Base-by-base conservation (phyloP, 768 basidiomycete genomes). In the Leccinellum luteum region DNA sequence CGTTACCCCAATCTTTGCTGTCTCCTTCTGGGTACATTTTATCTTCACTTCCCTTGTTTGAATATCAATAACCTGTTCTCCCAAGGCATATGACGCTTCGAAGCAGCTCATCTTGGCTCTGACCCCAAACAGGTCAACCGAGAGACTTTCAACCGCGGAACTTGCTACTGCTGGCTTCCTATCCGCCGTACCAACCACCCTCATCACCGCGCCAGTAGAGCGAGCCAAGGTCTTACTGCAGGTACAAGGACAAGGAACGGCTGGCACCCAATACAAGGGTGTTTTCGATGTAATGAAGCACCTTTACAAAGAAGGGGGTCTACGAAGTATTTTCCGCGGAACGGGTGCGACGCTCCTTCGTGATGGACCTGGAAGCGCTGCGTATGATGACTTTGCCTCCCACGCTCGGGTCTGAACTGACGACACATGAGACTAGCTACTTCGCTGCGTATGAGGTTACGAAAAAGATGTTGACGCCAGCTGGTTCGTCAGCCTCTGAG, bases 391-490 rank as follows among this genome's bases (percentile, higher is more conserved):
- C 41, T 41, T 48, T 17, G 57, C 10, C 35, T 41, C 31, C n/a
- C 31, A 49, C 51, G 23, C 31, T 32, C 6, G 27, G 17, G 58
- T 30, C 17, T n/a, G 27, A 66, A 41, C 48, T 64, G 28, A 58
- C 53, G n/a, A 23, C 14, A 4, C 5, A 48, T 7, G 58, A 17
- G 19, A 48, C 47, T 64, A 96, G 93, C 49, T 98, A 98, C 77
- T 99, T 99, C 69, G 95, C 94, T 17, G 89, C 94, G 12, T 99
- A 99, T 70, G 97, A 99, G 75, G 82, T 94, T 31, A 86, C 91
- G 41, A 99, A 99, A 76, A 90, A 89, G 69, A 75, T 82, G 2
- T 75, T 99, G 60, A 93, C 89, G 13, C 92, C 94, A 7, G 83
- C 81, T 41, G 90, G 90, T 31, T 78, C 90, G 17, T 87, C 87